Evolutionary conservation across 1,139 yeast genomes (phyloP).

Genomic region (Geotrichum citri-aurantii): DNA sequence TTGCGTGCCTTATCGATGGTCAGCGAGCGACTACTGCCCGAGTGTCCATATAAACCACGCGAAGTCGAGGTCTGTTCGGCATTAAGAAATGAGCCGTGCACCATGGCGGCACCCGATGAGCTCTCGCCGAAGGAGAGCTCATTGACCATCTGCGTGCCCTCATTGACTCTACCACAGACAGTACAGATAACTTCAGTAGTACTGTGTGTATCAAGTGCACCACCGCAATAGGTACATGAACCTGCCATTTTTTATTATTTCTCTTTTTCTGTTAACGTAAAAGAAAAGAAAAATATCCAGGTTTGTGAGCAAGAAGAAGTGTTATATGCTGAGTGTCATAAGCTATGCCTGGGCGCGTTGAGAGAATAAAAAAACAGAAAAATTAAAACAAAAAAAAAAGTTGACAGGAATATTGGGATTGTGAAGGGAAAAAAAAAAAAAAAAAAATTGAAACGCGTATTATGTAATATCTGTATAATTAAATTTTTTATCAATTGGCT

Average conservation of each 20-base stretch:
- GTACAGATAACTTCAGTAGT: slow-evolving; percentile 61
- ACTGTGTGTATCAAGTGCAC: slow-evolving; percentile 10
- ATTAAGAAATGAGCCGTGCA: slow-evolving; percentile 89
- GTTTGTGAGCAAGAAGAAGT: neutral
- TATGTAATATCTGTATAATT: neutral
- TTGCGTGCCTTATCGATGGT: slow-evolving; percentile 77
- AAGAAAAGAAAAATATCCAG: neutral
- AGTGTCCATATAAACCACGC: slow-evolving; percentile 46
- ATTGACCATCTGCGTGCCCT: slow-evolving; percentile 89
- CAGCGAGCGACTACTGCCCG: slow-evolving; percentile 71
- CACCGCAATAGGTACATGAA: slow-evolving; percentile 14
- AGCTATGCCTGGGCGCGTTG: neutral
- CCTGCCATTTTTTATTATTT: too few species aligned
- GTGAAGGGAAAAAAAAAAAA: neutral
- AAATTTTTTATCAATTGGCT: too few species aligned
- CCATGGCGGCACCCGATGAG: slow-evolving; percentile 89
- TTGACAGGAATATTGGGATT: neutral
- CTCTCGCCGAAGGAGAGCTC: slow-evolving; percentile 94
- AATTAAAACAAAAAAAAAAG: neutral
- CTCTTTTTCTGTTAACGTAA: neutral
- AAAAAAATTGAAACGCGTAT: neutral
- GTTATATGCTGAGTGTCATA: neutral
- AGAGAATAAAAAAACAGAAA: neutral
- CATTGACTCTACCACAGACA: slow-evolving; percentile 78
- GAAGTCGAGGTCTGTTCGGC: slow-evolving; percentile 78